These are phyloP conservation scores for Leishmania braziliensis DNA, from an alignment of 208 protist species.

Conservation along the genomic window DNA sequence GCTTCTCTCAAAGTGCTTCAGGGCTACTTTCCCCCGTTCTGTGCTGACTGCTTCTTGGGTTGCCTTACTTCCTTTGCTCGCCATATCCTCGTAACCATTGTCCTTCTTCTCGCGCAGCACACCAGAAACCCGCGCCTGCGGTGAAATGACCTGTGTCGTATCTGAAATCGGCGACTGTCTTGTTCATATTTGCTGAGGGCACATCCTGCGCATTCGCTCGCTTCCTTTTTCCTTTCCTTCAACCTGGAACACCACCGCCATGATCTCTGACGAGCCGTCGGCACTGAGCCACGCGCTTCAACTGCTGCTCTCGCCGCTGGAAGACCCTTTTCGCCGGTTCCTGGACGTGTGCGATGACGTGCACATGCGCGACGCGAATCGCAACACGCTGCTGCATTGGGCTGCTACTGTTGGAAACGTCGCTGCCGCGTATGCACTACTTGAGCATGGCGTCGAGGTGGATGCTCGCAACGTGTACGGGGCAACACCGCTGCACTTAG, in stretches of 20 bases:
- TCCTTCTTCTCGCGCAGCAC: background rate
- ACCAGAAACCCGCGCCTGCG: background rate
- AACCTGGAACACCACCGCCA: background rate
- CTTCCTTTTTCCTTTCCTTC: no score
- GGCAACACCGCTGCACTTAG: conserved; percentile 64
- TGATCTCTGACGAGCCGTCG: conserved; percentile 16
- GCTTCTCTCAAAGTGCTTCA: background rate
- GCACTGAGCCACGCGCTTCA: conserved; percentile 34
- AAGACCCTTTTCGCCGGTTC: conserved; percentile 46
- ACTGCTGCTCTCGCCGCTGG: conserved; percentile 41
- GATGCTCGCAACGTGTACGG: conserved; percentile 43
- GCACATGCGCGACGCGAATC: conserved; percentile 37
- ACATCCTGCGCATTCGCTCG: background rate
- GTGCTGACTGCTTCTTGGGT: background rate
- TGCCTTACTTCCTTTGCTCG: background rate
- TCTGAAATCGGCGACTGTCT: background rate
- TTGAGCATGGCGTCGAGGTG: conserved; percentile 41
- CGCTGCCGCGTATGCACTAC: conserved; percentile 32
- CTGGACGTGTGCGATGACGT: conserved; percentile 56
- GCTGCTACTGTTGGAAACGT: conserved; percentile 53
- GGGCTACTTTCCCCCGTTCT: background rate
- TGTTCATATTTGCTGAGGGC: no score
- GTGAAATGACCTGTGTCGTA: background rate
- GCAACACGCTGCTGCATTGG: conserved; percentile 81
- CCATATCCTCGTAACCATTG: background rate